Percentiles rank a stretch among this genome's conserved stretches.
Evolutionary conservation across 2,329 filamentous ascomycete genomes (phyloP).

Genomic region (Alternaria postmessia): DNA sequence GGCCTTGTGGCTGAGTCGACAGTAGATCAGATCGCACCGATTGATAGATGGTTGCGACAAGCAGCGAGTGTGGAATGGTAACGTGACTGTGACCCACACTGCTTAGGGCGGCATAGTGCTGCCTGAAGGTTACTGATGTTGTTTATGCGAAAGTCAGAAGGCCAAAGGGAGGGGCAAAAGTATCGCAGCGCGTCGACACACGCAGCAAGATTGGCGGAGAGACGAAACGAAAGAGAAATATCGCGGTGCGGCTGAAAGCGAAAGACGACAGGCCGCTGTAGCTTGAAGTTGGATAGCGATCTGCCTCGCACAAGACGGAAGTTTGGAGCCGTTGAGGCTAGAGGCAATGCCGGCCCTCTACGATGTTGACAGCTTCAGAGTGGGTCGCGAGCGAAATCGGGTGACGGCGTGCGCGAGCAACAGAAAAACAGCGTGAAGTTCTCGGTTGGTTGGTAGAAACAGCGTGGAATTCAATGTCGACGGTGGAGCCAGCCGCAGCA

Average conservation of each 20-base stretch:
- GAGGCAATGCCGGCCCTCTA: slow-evolving; percentile 44
- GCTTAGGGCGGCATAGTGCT: slow-evolving; percentile 47
- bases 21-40: slow-evolving; percentile 14
- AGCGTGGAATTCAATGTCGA: slow-evolving; percentile 33
- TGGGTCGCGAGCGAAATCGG: slow-evolving; percentile 31
- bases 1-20: slow-evolving; percentile 34
- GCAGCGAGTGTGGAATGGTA: slow-evolving; percentile 29
- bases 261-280: slow-evolving; percentile 39
- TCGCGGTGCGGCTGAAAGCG: slow-evolving; percentile 31
- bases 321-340: slow-evolving; percentile 37
- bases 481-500: slow-evolving; percentile 42
- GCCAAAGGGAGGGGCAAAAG: slow-evolving; percentile 18
- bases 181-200: slow-evolving; percentile 25
- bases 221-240: slow-evolving; percentile 30
- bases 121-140: slow-evolving; percentile 33
- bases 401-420: slow-evolving; percentile 35
- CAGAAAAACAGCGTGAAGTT: slow-evolving; percentile 25
- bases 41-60: slow-evolving; percentile 17
- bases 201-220: slow-evolving; percentile 23
- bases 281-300: slow-evolving; percentile 38
- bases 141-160: slow-evolving; percentile 27
- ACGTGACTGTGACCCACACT: slow-evolving; percentile 38
- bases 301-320: slow-evolving; percentile 44
- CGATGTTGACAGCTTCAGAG: slow-evolving; percentile 35
- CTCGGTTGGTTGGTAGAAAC: slow-evolving; percentile 33